Base-by-base conservation (phyloP, 352 stramenopile genomes). In the Peronospora belbahrii region DNA sequence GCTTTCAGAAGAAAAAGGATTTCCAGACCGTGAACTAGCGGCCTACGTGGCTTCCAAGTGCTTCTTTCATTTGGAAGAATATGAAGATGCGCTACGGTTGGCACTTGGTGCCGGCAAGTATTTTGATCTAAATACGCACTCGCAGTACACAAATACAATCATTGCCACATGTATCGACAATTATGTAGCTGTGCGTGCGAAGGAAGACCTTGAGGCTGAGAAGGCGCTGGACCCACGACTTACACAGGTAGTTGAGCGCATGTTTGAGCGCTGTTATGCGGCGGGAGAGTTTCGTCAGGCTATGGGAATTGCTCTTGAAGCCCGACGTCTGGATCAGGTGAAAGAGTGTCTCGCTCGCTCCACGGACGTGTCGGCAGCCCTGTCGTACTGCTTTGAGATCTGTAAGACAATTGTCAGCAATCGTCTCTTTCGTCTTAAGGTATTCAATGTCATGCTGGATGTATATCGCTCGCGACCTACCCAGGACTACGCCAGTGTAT, bases 41-140 rank as follows among this genome's bases (percentile, higher is more conserved):
- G 92, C 93, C 10, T 83, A 72, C 24, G 80, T 98, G 31, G 90
- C 91, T 13, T 97, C 88, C 59, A 95, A 87, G 71, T 96, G 96
- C 51, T 99, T 98, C 52, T 99, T 98, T 62, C 96, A 99, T 64
- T 66, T 99, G 31, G 95, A 99, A 56, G 96, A 99, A 70, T 98
- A 98, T 38, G 78, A 93, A 51, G 88, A 97, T 54, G 88, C 93
- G 18, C 67, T 97, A 41, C 83, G 94, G 20, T 70, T 99, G 20
- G 96, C 96, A 19, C 79, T 99, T 5, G 89, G 92, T 10, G 90
- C 94, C 9, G 96, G 95, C 15, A 78, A 88, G 39, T 95, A 97
- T 66, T 98, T 98, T 65, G 85, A 98, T 59, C 75, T 98, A 22
- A 88, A 86, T 31, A 59, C 53, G 43, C 93, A 87, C 53, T 95